Evolutionary conservation across 768 basidiomycete species (phyloP).

Genomic region (Pleurotus pulmonarius): DNA sequence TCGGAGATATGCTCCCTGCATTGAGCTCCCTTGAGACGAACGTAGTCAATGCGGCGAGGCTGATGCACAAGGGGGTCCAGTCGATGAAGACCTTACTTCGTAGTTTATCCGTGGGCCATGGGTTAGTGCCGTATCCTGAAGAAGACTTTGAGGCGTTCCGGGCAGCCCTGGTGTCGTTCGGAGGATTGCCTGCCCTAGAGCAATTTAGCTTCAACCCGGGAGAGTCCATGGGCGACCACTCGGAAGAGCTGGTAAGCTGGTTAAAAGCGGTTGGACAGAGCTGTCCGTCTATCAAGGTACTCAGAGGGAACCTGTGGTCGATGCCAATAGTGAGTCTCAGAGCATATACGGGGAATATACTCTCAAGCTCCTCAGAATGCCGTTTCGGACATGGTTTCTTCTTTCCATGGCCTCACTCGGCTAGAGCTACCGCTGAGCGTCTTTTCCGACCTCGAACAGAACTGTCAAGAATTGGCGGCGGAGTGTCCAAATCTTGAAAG

Average conservation of each 20-base stretch:
- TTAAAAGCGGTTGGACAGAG: background rate
- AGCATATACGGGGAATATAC: too few species aligned
- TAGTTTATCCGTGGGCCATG: background rate
- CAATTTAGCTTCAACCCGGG: background rate
- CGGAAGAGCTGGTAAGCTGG: background rate
- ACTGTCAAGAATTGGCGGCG: background rate
- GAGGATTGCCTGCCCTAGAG: background rate
- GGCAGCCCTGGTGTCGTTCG: background rate
- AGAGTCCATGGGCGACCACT: background rate
- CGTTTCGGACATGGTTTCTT: background rate
- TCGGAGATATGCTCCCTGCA: background rate
- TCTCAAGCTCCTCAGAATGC: too few species aligned
- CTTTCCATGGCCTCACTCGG: background rate
- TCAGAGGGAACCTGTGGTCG: background rate
- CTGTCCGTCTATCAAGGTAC: background rate
- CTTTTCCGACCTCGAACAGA: background rate
- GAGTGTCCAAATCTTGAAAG: background rate
- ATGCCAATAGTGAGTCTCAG: background rate
- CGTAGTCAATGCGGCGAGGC: background rate
- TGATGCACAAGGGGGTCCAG: background rate
- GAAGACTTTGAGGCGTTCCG: background rate
- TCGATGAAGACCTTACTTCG: background rate
- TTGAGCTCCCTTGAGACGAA: background rate
- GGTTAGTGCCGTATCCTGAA: background rate
- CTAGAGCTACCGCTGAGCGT: background rate